These are phyloP conservation scores for Trichopus zeylanicus DNA, from an alignment of 116 monocot genomes.

Conservation along the genomic window DNA sequence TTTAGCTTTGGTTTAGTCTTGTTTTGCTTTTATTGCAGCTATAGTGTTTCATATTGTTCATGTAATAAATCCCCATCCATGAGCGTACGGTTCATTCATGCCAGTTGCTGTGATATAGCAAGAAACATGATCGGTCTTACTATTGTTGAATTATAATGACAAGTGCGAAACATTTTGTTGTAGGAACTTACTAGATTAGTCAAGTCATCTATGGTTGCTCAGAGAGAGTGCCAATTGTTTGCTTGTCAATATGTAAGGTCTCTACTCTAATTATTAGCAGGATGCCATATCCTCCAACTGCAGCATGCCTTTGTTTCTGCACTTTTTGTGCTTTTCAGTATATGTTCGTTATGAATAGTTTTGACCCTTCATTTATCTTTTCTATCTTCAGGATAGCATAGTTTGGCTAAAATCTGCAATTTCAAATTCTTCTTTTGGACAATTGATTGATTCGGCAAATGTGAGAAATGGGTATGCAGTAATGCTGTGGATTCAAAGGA, in stretches of 20 bases:
- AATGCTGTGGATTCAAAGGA: slow-evolving; percentile 62
- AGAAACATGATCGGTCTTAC: no score
- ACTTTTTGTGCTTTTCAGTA: not conserved
- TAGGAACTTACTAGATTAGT: no score
- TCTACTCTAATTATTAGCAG: not conserved
- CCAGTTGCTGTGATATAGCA: no score
- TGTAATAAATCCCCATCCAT: not conserved
- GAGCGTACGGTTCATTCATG: not conserved
- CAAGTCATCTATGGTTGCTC: no score
- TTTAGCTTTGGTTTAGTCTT: not conserved
- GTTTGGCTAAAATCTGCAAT: slow-evolving; percentile 25
- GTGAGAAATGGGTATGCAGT: slow-evolving; percentile 86
- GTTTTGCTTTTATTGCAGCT: not conserved
- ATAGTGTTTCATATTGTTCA: not conserved
- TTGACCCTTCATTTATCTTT: not conserved
- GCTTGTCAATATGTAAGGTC: no score
- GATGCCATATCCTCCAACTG: not conserved
- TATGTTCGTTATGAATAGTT: not conserved
- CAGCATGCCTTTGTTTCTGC: not conserved
- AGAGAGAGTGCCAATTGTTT: no score
- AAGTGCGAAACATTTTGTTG: no score
- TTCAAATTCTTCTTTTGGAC: slow-evolving; percentile 30
- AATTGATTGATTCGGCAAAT: slow-evolving; percentile 90
- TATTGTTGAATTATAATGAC: no score
- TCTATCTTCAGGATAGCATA: slow-evolving; percentile 7